Percentiles rank a stretch among this genome's conserved stretches.
Conservation (phyloP, 192 early-diverging fungal genomes). For the Podochytrium sp. region DNA sequence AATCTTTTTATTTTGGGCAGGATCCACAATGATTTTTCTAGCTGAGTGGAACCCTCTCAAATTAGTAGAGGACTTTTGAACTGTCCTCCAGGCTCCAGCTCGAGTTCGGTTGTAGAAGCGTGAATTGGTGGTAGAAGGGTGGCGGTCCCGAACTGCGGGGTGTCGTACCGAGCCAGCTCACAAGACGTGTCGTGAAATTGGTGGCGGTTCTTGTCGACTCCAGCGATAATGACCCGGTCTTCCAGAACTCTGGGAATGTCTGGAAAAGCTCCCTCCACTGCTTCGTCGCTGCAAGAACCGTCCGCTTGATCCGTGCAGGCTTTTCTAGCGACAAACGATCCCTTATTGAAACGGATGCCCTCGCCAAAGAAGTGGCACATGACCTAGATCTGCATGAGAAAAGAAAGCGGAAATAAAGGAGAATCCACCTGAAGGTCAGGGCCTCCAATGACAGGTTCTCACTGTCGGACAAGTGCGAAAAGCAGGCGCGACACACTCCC, state of each 20-base stretch:
- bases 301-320: neutral
- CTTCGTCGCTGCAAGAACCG: neutral
- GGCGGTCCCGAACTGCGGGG: neutral
- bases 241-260: neutral
- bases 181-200: neutral
- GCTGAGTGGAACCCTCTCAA: no score
- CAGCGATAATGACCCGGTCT: neutral
- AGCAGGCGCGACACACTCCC: neutral
- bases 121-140: neutral
- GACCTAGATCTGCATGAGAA: neutral
- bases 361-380: conserved; percentile 11
- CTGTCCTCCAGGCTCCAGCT: no score
- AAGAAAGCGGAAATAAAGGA: neutral
- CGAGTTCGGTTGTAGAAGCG: no score
- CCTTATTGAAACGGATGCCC: conserved; percentile 2
- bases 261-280: neutral
- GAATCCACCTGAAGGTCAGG: neutral
- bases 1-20: no score
- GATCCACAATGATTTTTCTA: no score
- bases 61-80: no score
- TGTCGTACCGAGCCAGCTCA: conserved; percentile 7
- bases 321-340: neutral
- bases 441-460: neutral
- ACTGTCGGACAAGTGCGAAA: neutral
- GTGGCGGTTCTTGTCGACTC: neutral